phyloP scores from a whole-genome alignment of 106 monocot genomes.

The Amphibolis antarctica region DNA sequence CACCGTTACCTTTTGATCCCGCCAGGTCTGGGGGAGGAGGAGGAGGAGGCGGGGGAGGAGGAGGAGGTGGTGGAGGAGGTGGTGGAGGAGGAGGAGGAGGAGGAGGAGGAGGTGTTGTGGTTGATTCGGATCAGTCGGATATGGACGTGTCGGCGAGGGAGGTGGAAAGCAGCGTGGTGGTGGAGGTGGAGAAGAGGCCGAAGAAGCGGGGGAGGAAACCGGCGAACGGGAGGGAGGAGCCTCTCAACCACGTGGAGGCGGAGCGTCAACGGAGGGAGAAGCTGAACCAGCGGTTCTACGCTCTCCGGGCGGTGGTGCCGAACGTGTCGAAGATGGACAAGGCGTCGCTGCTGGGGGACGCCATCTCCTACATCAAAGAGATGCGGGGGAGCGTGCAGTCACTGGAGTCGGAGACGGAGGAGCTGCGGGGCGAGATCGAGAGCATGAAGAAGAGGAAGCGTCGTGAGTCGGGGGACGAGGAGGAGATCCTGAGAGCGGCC shows the following conservation, averaged over 20 bases:
- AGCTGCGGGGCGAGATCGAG: slow-evolving; percentile 27
- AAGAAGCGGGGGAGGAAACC: slow-evolving; percentile 77
- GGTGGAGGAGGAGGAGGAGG: neutral
- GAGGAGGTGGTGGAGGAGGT: too few species aligned
- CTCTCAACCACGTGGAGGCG: slow-evolving; percentile 87
- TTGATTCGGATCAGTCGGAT: slow-evolving; percentile 71
- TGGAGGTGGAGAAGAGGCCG: slow-evolving; percentile 49
- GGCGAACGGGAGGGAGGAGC: slow-evolving; percentile 79
- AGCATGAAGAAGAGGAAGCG: slow-evolving; percentile 32
- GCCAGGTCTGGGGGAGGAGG: neutral
- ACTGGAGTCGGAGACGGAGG: slow-evolving; percentile 39
- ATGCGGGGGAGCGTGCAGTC: slow-evolving; percentile 32
- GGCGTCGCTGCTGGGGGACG: slow-evolving; percentile 81
- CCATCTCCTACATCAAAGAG: slow-evolving; percentile 76
- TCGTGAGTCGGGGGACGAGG: too few species aligned
- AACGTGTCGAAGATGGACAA: slow-evolving; percentile 98
- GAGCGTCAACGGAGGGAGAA: slow-evolving; percentile 86
- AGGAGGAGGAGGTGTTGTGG: slow-evolving; percentile 6
- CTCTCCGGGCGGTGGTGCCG: slow-evolving; percentile 84
- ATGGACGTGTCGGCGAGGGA: slow-evolving; percentile 67
- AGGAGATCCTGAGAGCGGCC: neutral
- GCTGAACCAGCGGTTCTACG: slow-evolving; percentile 92
- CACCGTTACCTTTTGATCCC: slow-evolving; percentile 3
- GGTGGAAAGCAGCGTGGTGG: slow-evolving; percentile 46
- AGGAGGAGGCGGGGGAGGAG: slow-evolving; percentile 9